A percentile compares a stretch with the other conserved stretches of the same genome.
Conservation (phyloP, 2,329 filamentous ascomycete genomes). For the Pezicula carpinea region DNA sequence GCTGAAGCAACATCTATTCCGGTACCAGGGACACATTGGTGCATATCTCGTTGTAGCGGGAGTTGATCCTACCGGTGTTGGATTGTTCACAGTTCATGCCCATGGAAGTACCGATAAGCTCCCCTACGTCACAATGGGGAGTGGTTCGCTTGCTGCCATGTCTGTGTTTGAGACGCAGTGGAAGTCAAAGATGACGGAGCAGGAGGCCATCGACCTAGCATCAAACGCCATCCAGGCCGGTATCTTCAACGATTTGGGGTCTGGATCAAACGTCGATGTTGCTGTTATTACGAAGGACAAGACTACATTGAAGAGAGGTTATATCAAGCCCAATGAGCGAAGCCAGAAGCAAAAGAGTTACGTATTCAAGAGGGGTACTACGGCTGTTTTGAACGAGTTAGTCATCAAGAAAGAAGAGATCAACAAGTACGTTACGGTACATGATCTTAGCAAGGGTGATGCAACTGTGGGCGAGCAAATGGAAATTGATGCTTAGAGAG, state of each 20-base stretch:
- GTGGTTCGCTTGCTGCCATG: conserved; percentile 94
- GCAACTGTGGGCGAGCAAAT: conserved; percentile 63
- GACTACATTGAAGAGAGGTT: conserved; percentile 89
- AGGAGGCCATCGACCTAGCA: conserved; percentile 78
- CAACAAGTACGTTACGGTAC: conserved; percentile 87
- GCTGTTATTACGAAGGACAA: conserved; percentile 94
- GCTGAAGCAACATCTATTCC: conserved; percentile 98
- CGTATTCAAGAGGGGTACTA: conserved; percentile 86
- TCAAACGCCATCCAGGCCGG: conserved; percentile 88
- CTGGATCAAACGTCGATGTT: conserved; percentile 95
- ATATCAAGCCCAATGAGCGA: conserved; percentile 88
- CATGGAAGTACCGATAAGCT: conserved; percentile 98
- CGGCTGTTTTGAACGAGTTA: conserved; percentile 92
- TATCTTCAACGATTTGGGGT: conserved; percentile 98
- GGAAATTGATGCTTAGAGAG: conserved; percentile 57
- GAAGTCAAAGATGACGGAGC: conserved; percentile 71
- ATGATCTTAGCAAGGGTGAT: conserved; percentile 58
- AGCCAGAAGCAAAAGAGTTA: conserved; percentile 91
- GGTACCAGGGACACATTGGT: conserved; percentile 95
- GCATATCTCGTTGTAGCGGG: conserved; percentile 97
- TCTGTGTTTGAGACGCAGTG: conserved; percentile 95
- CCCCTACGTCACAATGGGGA: conserved; percentile 98
- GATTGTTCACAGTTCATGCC: conserved; percentile 97
- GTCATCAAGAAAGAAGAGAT: conserved; percentile 92
- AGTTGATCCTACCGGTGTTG: conserved; percentile 89